Evolutionary conservation across 495 filamentous ascomycete species (phyloP), one percentile per base, ranked within the genome.

Genomic region (Glonium stellatum): DNA sequence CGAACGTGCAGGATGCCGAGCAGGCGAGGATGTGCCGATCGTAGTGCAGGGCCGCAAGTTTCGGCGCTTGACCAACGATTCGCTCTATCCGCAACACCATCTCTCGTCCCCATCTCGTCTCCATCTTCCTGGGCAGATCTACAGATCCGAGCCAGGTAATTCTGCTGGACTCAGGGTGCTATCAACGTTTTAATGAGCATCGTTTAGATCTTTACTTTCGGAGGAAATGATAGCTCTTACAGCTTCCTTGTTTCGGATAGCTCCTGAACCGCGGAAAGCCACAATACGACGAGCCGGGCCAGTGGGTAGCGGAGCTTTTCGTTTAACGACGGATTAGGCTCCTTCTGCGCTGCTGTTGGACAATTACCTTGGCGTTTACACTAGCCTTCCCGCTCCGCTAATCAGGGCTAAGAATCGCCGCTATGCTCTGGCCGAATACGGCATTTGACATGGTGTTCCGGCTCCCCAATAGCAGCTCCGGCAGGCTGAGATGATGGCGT

Each of bases 391-490:
- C 25, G 48, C 13, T 31, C 48, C 13, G 15, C 48, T 51, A 51
- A 51, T 51, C 48, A 51, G 18, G 13, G 48, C 25, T 31, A 9
- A 22, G 21, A 25, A 51, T 31, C 9, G 19, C 31, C 8, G 3
- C 48, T 51, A 22, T 51, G 13, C 48, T 23, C 25, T 23, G 21
- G 15, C 48, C 48, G 48, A 51, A 51, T 51, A 51, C 48, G 48
- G 48, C 19, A 15, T 23, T 51, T 27, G 18, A 51, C 48, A 51
- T 51, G 48, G 48, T 51, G 18, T 23, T 22, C 48, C 48, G 48
- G 48, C 48, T 51, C 48, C 48, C 48, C 48, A 25, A 13, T 1
- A 51, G 25, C 21, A 23, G 48, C 48, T 51, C 48, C 48, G 48
- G 48, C 18, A 25, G 48, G 48, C 48, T 51, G 21, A 51, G 48